A percentile compares a stretch with the other conserved stretches of the same genome.
Conservation (phyloP, 2,329 filamentous ascomycete species). For the Dothiorella sarmentorum region DNA sequence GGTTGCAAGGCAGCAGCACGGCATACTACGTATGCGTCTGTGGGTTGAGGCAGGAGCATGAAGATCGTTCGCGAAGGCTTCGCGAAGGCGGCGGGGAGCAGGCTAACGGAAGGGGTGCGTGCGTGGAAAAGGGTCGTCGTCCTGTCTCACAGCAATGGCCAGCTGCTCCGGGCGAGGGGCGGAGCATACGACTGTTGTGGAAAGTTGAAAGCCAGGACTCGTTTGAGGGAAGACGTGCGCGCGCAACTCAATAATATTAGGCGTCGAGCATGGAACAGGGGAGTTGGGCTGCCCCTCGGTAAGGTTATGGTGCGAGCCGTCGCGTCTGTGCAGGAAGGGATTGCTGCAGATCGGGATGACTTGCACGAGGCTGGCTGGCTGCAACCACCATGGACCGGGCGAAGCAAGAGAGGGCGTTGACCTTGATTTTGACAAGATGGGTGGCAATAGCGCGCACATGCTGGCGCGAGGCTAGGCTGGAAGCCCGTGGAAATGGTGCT, state of each 20-base stretch:
- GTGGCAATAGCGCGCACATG: slow-evolving; percentile 5
- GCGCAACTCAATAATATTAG: slow-evolving; percentile 13
- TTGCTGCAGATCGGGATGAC: slow-evolving; percentile 17
- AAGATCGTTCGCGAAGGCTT: slow-evolving; percentile 11
- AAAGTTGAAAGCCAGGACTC: slow-evolving; percentile 11
- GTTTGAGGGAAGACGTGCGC: slow-evolving; percentile 11
- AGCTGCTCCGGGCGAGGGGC: slow-evolving; percentile 4
- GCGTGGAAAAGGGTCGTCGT: slow-evolving; percentile 5
- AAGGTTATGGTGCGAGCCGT: slow-evolving; percentile 5
- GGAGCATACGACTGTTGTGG: slow-evolving; percentile 4
- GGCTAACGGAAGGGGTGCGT: background rate
- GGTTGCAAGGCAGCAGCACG: slow-evolving; percentile 2
- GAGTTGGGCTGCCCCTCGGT: background rate
- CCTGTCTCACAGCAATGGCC: slow-evolving; percentile 13
- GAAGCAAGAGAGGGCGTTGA: background rate
- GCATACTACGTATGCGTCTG: background rate
- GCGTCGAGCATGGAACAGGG: slow-evolving; percentile 1
- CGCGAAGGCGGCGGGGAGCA: slow-evolving; percentile 7
- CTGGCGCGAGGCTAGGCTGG: background rate
- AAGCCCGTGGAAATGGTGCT: background rate
- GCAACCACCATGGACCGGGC: background rate
- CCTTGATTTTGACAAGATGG: slow-evolving; percentile 10
- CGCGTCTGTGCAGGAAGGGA: slow-evolving; percentile 14
- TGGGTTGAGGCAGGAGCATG: background rate
- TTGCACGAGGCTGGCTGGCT: slow-evolving; percentile 15